phyloP scores from a whole-genome alignment of 2,329 filamentous ascomycete genomes.

The Cercospora beticola region DNA sequence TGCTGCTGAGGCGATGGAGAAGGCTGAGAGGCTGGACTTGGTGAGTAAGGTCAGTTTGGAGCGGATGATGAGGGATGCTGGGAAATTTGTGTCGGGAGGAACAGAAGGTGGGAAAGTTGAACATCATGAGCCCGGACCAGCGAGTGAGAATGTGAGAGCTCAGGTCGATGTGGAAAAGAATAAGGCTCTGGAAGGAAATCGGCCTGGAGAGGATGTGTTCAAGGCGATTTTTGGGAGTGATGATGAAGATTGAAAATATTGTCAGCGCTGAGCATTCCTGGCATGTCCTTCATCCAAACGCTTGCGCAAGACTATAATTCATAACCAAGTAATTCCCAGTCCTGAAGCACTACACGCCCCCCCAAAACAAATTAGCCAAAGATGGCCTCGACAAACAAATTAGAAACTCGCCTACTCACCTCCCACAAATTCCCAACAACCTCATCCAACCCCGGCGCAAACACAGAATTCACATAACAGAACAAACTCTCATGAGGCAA shows the following conservation, averaged over 20 bases:
- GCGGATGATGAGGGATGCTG: slow-evolving; percentile 52
- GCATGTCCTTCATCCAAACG: not conserved
- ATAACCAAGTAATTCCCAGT: not conserved
- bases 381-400: no score
- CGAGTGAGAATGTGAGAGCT: slow-evolving; percentile 28
- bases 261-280: no score
- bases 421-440: not conserved
- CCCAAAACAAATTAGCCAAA: no score
- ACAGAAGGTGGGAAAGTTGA: slow-evolving; percentile 19
- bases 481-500: not conserved
- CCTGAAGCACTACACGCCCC: not conserved
- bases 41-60: slow-evolving; percentile 58
- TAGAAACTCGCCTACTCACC: not conserved
- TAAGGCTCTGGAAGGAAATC: slow-evolving; percentile 70
- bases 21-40: slow-evolving; percentile 54
- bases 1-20: slow-evolving; percentile 39
- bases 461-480: not conserved
- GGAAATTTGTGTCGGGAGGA: slow-evolving; percentile 30
- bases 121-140: slow-evolving; percentile 8
- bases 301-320: not conserved
- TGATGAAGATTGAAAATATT: slow-evolving; percentile 37
- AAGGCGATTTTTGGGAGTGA: slow-evolving; percentile 91
- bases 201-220: slow-evolving; percentile 78
- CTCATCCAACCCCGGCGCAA: not conserved
- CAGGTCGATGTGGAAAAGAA: slow-evolving; percentile 71